Percentiles rank a stretch among this genome's conserved stretches.
Conservation (phyloP, 1,139 yeast genomes). For the Pichia sp. region DNA sequence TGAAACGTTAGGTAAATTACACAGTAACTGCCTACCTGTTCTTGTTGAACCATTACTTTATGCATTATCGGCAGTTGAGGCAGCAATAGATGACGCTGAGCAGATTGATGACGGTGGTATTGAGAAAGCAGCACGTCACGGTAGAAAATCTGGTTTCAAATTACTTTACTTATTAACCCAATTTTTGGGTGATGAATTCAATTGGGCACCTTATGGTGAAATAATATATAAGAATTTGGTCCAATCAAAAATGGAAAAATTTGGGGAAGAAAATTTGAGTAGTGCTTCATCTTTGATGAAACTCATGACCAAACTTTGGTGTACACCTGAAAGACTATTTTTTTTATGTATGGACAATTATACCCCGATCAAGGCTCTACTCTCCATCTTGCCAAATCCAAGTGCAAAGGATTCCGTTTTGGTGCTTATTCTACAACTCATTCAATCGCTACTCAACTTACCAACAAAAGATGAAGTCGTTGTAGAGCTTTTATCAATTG, state of each 20-base stretch:
- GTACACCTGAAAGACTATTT: constrained; percentile 42
- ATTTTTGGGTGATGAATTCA: constrained; percentile 39
- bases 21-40: constrained; percentile 45
- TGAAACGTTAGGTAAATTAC: constrained; percentile 57
- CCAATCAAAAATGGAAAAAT: constrained; percentile 60
- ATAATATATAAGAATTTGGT: constrained; percentile 52
- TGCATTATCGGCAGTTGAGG: constrained; percentile 54
- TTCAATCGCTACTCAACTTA: constrained; percentile 37
- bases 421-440: constrained; percentile 52
- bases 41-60: constrained; percentile 60
- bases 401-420: constrained; percentile 68
- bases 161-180: constrained; percentile 51
- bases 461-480: constrained; percentile 40
- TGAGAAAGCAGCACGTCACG: constrained; percentile 46
- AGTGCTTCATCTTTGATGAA: constrained; percentile 76
- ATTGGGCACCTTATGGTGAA: constrained; percentile 56
- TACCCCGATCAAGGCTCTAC: constrained; percentile 52
- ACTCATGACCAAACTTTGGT: constrained; percentile 63
- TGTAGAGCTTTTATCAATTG: constrained; percentile 47
- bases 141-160: constrained; percentile 60
- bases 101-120: constrained; percentile 30
- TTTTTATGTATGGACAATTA: constrained; percentile 56
- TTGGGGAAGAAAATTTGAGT: constrained; percentile 74
- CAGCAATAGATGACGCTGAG: constrained; percentile 35
- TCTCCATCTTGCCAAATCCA: constrained; percentile 49